Evolutionary conservation across 257 asterid genomes (phyloP), one percentile per base, ranked within the genome.

Genomic region (Penstemon davidsonii): DNA sequence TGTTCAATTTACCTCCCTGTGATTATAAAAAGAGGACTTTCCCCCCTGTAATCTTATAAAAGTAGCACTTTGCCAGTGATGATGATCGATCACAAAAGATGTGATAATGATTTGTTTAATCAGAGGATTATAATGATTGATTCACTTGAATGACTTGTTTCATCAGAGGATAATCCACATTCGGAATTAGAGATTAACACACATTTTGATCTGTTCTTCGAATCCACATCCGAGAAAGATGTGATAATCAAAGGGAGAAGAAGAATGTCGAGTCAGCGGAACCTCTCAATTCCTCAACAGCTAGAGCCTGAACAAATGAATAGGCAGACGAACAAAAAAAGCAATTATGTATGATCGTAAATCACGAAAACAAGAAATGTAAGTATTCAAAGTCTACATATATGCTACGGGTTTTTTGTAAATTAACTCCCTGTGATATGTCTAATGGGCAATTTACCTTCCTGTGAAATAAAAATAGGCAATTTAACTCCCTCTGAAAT

Each of bases 321-420:
- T 69, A 72, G 55, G 76, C 64, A 39, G 74, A 50, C 36, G 52
- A 60, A 52, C 76, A 74, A 7, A 73, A 54, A 62, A 56, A 63
- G 72, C 75, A 68, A 71, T 62, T 46, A 51, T 71, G 50, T 63
- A 61, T 39, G 66, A 64, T 46, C 49, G 52, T 40, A 50, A 51
- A 46, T 55, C 66, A 67, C 43, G 59, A 43, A 53, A 46, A 36
- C 40, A 42, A 54, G 18, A 46, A 61, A 49, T 39, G 25, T 12
- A 15, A 55, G 55, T 36, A 43, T 37, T 8, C 44, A 52, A 53
- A 50, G 55, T 39, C 55, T 5, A 53, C 12, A 42, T 38, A 33
- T 43, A 18, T 5, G 9, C 59, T 18, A 36, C 7, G 4, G 33
- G 7, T 18, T 7, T 57, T 36, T 57, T 18, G 46, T 13, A 15